Conservation (phyloP, 306 rosid genomes). For the Fragaria iinumae region DNA sequence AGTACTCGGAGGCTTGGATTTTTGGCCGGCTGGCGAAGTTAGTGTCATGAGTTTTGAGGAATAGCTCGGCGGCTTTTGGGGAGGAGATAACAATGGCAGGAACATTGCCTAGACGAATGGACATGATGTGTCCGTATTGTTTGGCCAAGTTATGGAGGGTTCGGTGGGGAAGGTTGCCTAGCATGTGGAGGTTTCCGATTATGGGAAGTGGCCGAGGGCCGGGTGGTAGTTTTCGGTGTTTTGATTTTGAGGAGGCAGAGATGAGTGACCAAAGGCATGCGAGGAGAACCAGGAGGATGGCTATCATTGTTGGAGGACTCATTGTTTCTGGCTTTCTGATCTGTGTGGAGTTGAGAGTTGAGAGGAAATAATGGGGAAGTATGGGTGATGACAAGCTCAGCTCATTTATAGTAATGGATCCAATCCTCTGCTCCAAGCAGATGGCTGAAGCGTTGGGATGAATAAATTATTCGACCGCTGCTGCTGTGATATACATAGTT, state of each 20-base stretch:
- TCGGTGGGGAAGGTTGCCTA: slow-evolving; percentile 17
- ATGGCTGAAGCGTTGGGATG: no score
- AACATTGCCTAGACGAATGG: slow-evolving; percentile 35
- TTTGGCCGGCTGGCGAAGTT: slow-evolving; percentile 6
- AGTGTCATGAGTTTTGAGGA: slow-evolving; percentile 8
- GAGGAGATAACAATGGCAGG: slow-evolving; percentile 28
- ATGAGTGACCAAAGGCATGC: background rate
- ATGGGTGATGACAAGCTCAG: background rate
- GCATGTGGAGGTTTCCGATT: slow-evolving; percentile 12
- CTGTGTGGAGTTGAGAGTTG: background rate
- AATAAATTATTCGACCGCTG: no score
- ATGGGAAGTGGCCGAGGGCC: slow-evolving; percentile 8
- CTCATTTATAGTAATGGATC: background rate
- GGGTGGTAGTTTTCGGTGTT: slow-evolving; percentile 1
- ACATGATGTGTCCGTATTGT: slow-evolving; percentile 49
- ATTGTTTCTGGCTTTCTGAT: background rate
- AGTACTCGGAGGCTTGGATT: slow-evolving; percentile 13
- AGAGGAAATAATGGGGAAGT: background rate
- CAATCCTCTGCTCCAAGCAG: no score
- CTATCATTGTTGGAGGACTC: no score
- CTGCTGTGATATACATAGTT: no score
- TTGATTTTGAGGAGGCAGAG: background rate
- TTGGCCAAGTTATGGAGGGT: slow-evolving; percentile 38
- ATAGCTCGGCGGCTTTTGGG: slow-evolving; percentile 12
- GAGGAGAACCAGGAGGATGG: slow-evolving; percentile 6